Conservation (phyloP, 1,139 yeast species). For the Hyphopichia khmerensis region DNA sequence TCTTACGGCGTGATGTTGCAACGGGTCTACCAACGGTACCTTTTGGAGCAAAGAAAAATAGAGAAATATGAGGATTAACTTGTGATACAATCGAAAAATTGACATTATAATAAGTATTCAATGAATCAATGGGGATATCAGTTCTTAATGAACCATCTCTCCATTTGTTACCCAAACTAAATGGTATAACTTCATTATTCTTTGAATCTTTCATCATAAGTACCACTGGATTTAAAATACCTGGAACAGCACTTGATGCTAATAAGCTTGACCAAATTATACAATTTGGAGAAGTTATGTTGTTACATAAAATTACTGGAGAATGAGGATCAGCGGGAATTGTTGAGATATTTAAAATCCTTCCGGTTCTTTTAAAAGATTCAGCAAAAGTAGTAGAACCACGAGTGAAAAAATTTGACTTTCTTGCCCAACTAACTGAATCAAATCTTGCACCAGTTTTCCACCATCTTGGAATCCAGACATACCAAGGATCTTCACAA, state of each 20-base stretch:
- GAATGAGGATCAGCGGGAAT: slow-evolving; percentile 84
- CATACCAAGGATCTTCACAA: slow-evolving; percentile 63
- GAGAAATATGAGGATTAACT: slow-evolving; percentile 78
- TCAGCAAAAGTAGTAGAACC: slow-evolving; percentile 76
- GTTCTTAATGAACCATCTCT: slow-evolving; percentile 73
- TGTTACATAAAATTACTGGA: slow-evolving; percentile 76
- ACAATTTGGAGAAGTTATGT: slow-evolving; percentile 76
- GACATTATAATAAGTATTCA: slow-evolving; percentile 76
- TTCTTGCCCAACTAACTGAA: slow-evolving; percentile 70
- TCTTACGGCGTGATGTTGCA: slow-evolving; percentile 50
- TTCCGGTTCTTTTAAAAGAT: slow-evolving; percentile 66
- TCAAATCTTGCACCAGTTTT: slow-evolving; percentile 79
- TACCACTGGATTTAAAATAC: slow-evolving; percentile 79
- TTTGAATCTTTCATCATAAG: slow-evolving; percentile 65
- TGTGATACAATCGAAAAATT: slow-evolving; percentile 77
- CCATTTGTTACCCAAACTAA: slow-evolving; percentile 75
- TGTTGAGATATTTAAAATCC: slow-evolving; percentile 68
- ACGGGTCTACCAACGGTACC: slow-evolving; percentile 85
- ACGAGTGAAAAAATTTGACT: slow-evolving; percentile 65
- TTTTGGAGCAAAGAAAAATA: slow-evolving; percentile 75
- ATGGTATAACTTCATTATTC: slow-evolving; percentile 52
- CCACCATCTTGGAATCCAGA: slow-evolving; percentile 67
- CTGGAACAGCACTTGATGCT: slow-evolving; percentile 84
- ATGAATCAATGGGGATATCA: slow-evolving; percentile 66
- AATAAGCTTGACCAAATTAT: slow-evolving; percentile 78